Evolutionary conservation across 2,329 filamentous ascomycete genomes (phyloP).

Genomic region (Huntiella savannae): DNA sequence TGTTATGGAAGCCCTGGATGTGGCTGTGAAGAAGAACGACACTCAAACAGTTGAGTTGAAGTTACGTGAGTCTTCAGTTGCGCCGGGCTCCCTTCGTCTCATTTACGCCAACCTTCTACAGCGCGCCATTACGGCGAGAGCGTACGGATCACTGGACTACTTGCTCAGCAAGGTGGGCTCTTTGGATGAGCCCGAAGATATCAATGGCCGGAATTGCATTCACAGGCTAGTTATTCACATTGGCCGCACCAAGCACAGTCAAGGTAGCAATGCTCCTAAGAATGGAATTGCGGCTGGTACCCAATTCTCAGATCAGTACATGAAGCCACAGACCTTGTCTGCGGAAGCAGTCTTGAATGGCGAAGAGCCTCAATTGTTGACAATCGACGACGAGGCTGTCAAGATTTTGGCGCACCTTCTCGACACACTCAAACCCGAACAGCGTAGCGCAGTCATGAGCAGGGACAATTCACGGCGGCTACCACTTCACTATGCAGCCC

Average conservation of each 20-base stretch:
- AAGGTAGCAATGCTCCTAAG: neutral
- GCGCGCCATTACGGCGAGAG: constrained; percentile 51
- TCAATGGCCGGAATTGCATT: constrained; percentile 84
- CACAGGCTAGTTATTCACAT: constrained; percentile 87
- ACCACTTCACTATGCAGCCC: constrained; percentile 81
- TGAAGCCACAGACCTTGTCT: constrained; percentile 36
- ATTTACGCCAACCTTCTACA: constrained; percentile 68
- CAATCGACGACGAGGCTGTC: constrained; percentile 56
- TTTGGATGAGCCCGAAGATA: constrained; percentile 73
- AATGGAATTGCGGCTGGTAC: constrained; percentile 10
- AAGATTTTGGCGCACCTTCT: constrained; percentile 45
- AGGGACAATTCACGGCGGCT: constrained; percentile 66
- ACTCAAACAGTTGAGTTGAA: constrained; percentile 18
- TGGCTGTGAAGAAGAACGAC: constrained; percentile 52
- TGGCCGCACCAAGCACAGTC: constrained; percentile 45
- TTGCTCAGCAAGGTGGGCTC: constrained; percentile 50
- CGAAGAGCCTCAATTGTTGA: constrained; percentile 47
- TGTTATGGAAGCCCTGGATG: constrained; percentile 52
- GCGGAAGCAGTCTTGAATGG: constrained; percentile 33
- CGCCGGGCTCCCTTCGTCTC: constrained; percentile 37
- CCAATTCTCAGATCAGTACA: constrained; percentile 33
- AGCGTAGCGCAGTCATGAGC: constrained; percentile 46
- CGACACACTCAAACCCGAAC: constrained; percentile 45
- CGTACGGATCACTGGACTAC: constrained; percentile 49
- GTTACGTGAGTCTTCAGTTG: constrained; percentile 16